Base-by-base conservation (phyloP, 1,284 basidiomycete species). In the Golubevia sp. region DNA sequence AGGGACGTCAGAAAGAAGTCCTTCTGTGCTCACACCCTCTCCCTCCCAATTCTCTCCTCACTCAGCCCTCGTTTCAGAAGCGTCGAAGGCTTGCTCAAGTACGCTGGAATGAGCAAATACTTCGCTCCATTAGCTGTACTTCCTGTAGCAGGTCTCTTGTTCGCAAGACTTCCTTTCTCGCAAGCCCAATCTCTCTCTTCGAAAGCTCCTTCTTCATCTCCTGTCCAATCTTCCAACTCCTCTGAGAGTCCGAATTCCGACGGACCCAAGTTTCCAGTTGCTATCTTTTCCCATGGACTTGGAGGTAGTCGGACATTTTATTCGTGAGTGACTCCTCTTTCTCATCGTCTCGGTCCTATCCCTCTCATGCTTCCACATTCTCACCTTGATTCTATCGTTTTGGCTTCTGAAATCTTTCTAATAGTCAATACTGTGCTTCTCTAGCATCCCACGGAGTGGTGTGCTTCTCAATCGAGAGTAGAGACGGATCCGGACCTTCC, bases 231-330 rank as follows among this genome's bases (percentile, higher is more conserved):
- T n/a, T n/a, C n/a, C n/a, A n/a, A n/a, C n/a, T n/a, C n/a, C n/a
- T n/a, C n/a, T n/a, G 1, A 23, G 25, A 62, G 54, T 30, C 27
- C 21, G 56, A 18, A 48, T 18, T 24, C 24, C 56, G 0, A 18
- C 55, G 5, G 60, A 51, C 13, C 23, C 44, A 44, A 30, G 20
- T 72, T 76, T 8, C 71, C 75, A 3, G 61, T 73, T 2, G 75
- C 68, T 7, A 66, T 79, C 13, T 75, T 79, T 63, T 69, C 66
- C n/a, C 76, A 77, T 49, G 76, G 76, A 6, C 65, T 79, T 34
- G 76, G 73, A 8, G 75, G 76, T 2, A 68, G 70, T 2, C 59
- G 68, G 6, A 70, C 70, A 0, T 69, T 73, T 8, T 79, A 79
- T 61, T 76, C 74, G 2, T 58, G 64, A 15, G 56, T 24, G 7